phyloP scores from a whole-genome alignment of 1,284 basidiomycete genomes.

The Neolentinus lepideus region DNA sequence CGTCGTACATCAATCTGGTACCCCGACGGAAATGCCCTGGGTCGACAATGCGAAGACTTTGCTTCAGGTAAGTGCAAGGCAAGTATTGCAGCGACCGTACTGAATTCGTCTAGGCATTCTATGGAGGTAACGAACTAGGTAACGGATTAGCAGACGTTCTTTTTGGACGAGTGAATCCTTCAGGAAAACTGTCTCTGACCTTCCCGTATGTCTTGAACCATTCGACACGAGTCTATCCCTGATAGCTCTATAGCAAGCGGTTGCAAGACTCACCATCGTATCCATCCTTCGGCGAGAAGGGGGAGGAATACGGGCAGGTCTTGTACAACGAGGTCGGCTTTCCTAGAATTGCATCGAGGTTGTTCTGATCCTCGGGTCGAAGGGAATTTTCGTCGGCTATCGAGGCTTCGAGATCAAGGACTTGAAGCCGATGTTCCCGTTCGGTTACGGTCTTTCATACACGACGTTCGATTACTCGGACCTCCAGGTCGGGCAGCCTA shows the following conservation, averaged over 20 bases:
- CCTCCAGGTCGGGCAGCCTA: conserved; percentile 16
- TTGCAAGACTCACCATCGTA: conserved; percentile 35
- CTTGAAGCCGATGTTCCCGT: conserved; percentile 53
- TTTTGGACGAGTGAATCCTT: conserved; percentile 47
- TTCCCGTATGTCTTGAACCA: conserved; percentile 31
- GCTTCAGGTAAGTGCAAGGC: conserved; percentile 30
- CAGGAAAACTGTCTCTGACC: conserved; percentile 39
- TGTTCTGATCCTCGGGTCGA: background rate
- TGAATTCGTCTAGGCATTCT: conserved; percentile 32
- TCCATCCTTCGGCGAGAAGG: conserved; percentile 32
- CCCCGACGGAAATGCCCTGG: conserved; percentile 48
- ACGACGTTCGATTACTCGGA: conserved; percentile 38
- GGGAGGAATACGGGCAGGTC: conserved; percentile 30
- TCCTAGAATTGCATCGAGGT: background rate
- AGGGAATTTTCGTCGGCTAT: conserved; percentile 38
- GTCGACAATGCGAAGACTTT: conserved; percentile 33
- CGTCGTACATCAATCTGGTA: conserved; percentile 46
- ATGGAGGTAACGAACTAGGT: conserved; percentile 50
- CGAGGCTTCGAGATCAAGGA: conserved; percentile 32
- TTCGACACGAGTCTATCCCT: background rate
- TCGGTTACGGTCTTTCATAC: conserved; percentile 57
- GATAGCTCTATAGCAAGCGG: conserved; percentile 21
- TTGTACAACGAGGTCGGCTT: conserved; percentile 31
- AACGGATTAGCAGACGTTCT: conserved; percentile 45
- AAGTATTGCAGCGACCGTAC: background rate